Base-by-base conservation (phyloP, 2,329 filamentous ascomycete genomes). In the Botrytis paeoniae region DNA sequence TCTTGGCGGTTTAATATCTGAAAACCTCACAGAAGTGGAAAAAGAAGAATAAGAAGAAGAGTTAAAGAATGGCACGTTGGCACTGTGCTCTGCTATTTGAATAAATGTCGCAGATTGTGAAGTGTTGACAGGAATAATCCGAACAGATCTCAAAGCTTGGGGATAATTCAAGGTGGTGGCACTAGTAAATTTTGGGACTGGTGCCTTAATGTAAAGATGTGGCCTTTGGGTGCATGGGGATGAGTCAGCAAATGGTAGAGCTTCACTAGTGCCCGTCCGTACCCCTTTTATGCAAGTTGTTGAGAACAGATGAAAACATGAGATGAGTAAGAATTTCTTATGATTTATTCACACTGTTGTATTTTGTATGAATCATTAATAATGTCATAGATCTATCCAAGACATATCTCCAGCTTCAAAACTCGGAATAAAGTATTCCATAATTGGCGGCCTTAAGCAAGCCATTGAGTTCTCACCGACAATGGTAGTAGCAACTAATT, bases 1-100 rank as follows among this genome's bases (percentile, higher is more conserved):
- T 83, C 81, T 80, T 83, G 81, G 80, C 81, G 79, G 76, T 74
- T 79, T 79, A 74, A 76, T 74, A 59, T 77, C 73, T 75, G 73
- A 77, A 76, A 80, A 79, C 80, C 78, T 81, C 79, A 80, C 80
- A 80, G 77, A 82, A 77, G 79, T 80, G 76, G 78, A 80, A 80
- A 78, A 79, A 77, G 78, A 77, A 73, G 77, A 78, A 78, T 6
- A 61, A 61, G 62, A 77, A 79, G 76, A 72, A 79, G 78, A 77
- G 71, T 74, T 73, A 69, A 74, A 75, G 74, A 75, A 77, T 71
- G 60, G 75, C 75, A 75, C 75, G 75, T 75, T 76, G 73, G 73
- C 72, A 79, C 79, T 78, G 77, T 68, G 62, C 70, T 60, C 70
- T 68, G 62, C 63, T 60, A 41, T 69, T 57, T 41, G 57, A n/a